Percentiles rank a stretch among this genome's conserved stretches.
Evolutionary conservation across 1,284 basidiomycete species (phyloP).

Genomic region (Exsudoporus floridanus): DNA sequence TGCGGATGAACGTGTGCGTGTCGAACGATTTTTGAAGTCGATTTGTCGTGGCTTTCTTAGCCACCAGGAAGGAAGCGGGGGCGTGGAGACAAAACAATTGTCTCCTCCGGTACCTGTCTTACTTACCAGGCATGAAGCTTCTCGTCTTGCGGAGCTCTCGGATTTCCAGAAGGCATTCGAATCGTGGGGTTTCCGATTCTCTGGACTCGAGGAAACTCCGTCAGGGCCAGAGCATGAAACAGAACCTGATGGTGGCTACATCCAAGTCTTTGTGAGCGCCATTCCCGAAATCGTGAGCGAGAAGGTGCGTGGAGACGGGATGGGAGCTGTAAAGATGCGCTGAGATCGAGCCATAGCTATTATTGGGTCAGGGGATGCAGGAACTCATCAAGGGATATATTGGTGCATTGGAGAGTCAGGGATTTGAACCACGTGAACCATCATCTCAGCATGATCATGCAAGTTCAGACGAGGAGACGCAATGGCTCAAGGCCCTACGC

Average conservation of each 20-base stretch:
- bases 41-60: constrained; percentile 65
- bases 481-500: constrained; percentile 72
- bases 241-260: constrained; percentile 42
- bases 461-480: constrained; percentile 36
- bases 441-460: constrained; percentile 14
- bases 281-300: constrained; percentile 67
- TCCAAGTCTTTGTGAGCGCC: constrained; percentile 55
- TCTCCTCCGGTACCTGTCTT: constrained; percentile 57
- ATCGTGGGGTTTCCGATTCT: constrained; percentile 74
- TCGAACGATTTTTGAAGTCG: constrained; percentile 78
- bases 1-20: constrained; percentile 87
- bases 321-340: not conserved
- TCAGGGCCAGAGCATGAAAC: constrained; percentile 17
- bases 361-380: constrained; percentile 61
- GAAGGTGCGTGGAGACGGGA: constrained; percentile 49
- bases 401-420: constrained; percentile 42
- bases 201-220: constrained; percentile 34
- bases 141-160: constrained; percentile 42
- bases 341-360: constrained; percentile 45
- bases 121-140: constrained; percentile 62
- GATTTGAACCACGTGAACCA: constrained; percentile 18
- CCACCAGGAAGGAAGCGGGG: constrained; percentile 34
- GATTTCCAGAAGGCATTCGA: constrained; percentile 50
- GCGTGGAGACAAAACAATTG: constrained; percentile 43
- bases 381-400: constrained; percentile 68